These are phyloP conservation scores for Syzygium grande DNA, from an alignment of 345 rosid genomes.

Conservation along the genomic window DNA sequence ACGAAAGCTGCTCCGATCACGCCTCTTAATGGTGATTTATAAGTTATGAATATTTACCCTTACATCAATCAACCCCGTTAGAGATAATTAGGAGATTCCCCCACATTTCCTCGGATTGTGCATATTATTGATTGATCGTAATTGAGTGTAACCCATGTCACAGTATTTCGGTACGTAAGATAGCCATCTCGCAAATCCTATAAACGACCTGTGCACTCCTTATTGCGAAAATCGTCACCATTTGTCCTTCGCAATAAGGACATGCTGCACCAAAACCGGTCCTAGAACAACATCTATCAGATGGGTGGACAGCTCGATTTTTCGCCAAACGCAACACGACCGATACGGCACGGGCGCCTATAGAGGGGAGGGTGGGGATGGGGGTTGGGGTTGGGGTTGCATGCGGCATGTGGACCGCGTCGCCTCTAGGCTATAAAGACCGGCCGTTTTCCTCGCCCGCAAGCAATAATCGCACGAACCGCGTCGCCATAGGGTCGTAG, in stretches of 20 bases:
- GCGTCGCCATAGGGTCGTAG: no score
- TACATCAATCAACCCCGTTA: not conserved
- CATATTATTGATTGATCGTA: not conserved
- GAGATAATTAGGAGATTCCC: not conserved
- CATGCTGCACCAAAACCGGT: not conserved
- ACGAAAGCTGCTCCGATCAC: not conserved
- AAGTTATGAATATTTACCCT: fast-evolving
- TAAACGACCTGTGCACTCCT: not conserved
- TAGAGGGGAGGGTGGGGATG: not conserved
- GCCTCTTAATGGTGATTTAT: not conserved
- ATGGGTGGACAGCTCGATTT: not conserved
- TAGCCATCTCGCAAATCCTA: not conserved
- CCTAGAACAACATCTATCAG: not conserved
- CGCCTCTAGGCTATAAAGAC: not conserved
- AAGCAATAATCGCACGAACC: not conserved
- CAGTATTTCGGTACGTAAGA: not conserved
- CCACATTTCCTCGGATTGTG: not conserved
- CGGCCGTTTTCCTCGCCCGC: not conserved
- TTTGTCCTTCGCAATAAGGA: not conserved
- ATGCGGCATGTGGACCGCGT: not conserved
- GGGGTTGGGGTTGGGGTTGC: not conserved
- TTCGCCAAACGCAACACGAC: not conserved
- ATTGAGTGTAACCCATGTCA: no score
- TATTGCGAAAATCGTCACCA: not conserved
- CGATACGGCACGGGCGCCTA: not conserved